Conservation (phyloP, 139 green algal genomes). For the Tetradesmus obliquus region DNA sequence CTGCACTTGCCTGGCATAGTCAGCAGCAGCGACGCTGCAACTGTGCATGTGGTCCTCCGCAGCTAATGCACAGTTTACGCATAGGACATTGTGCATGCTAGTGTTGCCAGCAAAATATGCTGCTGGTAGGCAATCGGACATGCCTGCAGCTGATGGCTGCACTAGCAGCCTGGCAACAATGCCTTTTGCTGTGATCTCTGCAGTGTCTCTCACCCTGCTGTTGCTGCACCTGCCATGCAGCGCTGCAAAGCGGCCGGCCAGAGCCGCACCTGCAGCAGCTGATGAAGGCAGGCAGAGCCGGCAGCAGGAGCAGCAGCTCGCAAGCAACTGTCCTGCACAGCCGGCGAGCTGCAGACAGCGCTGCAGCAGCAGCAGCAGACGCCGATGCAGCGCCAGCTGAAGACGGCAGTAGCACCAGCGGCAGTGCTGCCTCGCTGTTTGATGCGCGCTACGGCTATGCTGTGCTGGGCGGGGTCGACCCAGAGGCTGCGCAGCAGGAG, state of each 20-base stretch:
- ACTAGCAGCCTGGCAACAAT: neutral
- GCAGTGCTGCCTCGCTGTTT: neutral
- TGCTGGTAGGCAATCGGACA: too few relatives aligned
- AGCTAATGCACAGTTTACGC: too few relatives aligned
- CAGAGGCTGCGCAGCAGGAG: slow-evolving; percentile 28
- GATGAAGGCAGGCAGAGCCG: neutral
- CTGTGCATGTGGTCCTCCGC: too few relatives aligned
- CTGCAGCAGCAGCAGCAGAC: neutral
- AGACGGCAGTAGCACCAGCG: slow-evolving; percentile 13
- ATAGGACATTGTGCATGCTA: too few relatives aligned
- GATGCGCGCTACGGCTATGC: slow-evolving; percentile 37
- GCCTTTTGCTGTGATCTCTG: neutral
- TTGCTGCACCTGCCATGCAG: neutral
- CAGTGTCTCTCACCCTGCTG: neutral
- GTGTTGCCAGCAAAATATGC: too few relatives aligned
- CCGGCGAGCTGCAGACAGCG: slow-evolving; percentile 17
- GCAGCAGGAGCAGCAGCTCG: neutral
- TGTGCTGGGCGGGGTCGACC: slow-evolving; percentile 37
- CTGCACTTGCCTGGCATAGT: too few relatives aligned
- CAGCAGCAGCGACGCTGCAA: too few relatives aligned
- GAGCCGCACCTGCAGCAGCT: slow-evolving; percentile 13
- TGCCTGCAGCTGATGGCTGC: too few relatives aligned
- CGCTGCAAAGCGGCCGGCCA: neutral
- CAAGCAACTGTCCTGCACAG: neutral
- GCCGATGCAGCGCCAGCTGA: neutral